Evolutionary conservation across 1,284 basidiomycete genomes (phyloP).

Genomic region (Malassezia brasiliensis): DNA sequence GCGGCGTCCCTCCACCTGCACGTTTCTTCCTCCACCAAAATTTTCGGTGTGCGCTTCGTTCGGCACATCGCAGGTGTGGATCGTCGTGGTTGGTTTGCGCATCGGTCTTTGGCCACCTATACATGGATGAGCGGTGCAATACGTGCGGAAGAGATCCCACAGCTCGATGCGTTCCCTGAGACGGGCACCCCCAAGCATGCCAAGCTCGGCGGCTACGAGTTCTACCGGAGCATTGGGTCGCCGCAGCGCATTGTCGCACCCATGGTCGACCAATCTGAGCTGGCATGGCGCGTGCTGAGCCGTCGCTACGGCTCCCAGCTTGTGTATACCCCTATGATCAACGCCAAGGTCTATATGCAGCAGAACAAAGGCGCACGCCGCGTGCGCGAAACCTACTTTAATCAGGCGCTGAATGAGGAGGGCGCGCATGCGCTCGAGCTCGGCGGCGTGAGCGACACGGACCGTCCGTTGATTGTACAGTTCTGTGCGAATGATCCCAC

Average conservation of each 20-base stretch:
- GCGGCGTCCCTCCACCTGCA: not conserved
- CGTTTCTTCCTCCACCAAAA: not conserved
- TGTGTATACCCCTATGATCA: slow-evolving; percentile 94
- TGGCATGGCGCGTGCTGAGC: slow-evolving; percentile 75
- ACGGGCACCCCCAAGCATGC: slow-evolving; percentile 33
- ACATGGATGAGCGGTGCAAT: not conserved
- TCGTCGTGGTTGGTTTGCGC: no score
- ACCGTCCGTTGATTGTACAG: slow-evolving; percentile 80
- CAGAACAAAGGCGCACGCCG: slow-evolving; percentile 19
- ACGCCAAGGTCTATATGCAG: slow-evolving; percentile 69
- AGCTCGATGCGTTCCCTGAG: slow-evolving; percentile 34
- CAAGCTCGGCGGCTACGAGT: slow-evolving; percentile 69
- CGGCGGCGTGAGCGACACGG: slow-evolving; percentile 49
- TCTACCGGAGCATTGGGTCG: slow-evolving; percentile 70
- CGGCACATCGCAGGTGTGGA: not conserved
- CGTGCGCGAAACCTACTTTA: slow-evolving; percentile 30
- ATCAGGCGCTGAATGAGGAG: slow-evolving; percentile 28
- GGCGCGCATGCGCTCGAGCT: slow-evolving; percentile 56
- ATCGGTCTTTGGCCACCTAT: no score
- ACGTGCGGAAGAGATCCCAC: not conserved
- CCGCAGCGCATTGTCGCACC: slow-evolving; percentile 85
- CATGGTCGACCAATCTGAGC: slow-evolving; percentile 95
- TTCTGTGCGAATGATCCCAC: slow-evolving; percentile 86
- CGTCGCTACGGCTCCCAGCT: slow-evolving; percentile 72
- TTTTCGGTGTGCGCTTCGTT: not conserved